Conservation (phyloP, 2,329 filamentous ascomycete species). For the Colletotrichum plurivorum region DNA sequence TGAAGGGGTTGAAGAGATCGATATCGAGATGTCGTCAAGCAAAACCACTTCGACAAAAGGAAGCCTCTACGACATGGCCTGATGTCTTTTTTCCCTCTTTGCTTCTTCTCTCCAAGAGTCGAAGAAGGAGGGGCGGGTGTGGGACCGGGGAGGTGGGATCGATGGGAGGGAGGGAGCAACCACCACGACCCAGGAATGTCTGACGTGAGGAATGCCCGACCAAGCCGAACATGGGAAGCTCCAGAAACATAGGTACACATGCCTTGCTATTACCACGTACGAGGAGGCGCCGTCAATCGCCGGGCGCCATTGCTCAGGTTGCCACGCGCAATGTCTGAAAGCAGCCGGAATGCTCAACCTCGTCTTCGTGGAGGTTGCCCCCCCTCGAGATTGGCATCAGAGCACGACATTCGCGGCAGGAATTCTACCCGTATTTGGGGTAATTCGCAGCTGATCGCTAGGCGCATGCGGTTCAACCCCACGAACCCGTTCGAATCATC, state of each 20-base stretch:
- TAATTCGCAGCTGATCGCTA: constrained; percentile 16
- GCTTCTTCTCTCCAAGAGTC: background rate
- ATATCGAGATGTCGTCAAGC: background rate
- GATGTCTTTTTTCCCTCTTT: background rate
- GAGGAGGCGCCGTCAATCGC: constrained; percentile 14
- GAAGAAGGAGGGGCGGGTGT: background rate
- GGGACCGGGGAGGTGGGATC: constrained; percentile 7
- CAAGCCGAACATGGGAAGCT: background rate
- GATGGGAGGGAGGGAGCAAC: constrained; percentile 26
- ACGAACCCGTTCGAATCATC: background rate
- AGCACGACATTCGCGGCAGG: constrained; percentile 16
- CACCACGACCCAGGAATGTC: constrained; percentile 22
- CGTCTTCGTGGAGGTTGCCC: background rate
- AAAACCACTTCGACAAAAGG: background rate
- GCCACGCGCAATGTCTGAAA: constrained; percentile 24
- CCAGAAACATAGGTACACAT: background rate
- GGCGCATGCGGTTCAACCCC: constrained; percentile 17
- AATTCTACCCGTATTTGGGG: constrained; percentile 10
- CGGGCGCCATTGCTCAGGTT: background rate
- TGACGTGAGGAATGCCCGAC: constrained; percentile 27
- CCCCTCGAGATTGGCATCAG: constrained; percentile 2
- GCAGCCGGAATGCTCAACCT: constrained; percentile 24
- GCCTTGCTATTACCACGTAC: background rate
- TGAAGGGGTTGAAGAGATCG: background rate
- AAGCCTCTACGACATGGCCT: background rate